phyloP scores from a whole-genome alignment of 805 yeast genomes.

The Monosporozyma aquatica region DNA sequence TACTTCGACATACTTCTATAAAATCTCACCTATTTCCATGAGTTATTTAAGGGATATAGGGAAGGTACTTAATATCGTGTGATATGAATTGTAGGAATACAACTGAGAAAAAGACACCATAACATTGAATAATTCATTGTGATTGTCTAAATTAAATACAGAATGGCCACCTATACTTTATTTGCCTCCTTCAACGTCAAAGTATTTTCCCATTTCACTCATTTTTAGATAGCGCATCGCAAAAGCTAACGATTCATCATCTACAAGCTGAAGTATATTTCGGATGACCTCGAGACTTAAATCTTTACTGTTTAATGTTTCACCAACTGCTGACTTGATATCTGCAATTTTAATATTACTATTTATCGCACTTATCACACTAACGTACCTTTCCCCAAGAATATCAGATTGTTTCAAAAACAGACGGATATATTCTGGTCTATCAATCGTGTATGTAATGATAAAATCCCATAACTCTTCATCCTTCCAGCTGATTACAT shows the following conservation, averaged over 20 bases:
- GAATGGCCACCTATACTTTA: no score
- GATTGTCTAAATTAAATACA: no score
- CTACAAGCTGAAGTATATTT: conserved; percentile 46
- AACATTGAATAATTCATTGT: no score
- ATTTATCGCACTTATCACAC: conserved; percentile 59
- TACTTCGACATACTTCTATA: no score
- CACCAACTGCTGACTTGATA: conserved; percentile 48
- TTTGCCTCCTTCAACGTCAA: conserved; percentile 3
- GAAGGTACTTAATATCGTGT: no score
- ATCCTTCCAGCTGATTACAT: conserved; percentile 62
- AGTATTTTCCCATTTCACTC: conserved; percentile 27
- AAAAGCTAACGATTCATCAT: conserved; percentile 39
- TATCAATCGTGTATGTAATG: conserved; percentile 57
- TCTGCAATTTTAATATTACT: conserved; percentile 54
- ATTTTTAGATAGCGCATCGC: conserved; percentile 27
- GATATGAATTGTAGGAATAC: no score
- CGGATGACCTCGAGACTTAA: conserved; percentile 44
- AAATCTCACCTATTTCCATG: no score
- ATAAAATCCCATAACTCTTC: conserved; percentile 74
- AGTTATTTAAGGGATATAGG: no score
- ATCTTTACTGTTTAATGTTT: conserved; percentile 56
- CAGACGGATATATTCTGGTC: conserved; percentile 69
- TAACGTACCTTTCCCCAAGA: conserved; percentile 51
- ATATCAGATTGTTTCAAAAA: conserved; percentile 62
- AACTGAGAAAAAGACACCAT: no score